Evolutionary conservation across 1,284 basidiomycete species (phyloP), one percentile per base, ranked within the genome.

Genomic region (Cryptococcus depauperatus): DNA sequence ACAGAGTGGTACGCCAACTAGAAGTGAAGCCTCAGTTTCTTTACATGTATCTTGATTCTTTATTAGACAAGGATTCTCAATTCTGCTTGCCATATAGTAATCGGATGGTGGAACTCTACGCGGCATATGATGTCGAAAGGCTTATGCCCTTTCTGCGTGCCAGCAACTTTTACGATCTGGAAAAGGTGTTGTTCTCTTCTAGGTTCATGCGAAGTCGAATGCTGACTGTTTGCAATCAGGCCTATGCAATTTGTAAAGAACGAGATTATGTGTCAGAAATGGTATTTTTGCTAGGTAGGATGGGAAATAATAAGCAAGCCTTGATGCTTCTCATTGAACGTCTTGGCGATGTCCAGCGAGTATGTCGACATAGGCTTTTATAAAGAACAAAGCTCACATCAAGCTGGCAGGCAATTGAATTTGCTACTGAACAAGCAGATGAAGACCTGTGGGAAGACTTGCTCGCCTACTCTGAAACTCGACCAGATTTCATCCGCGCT

Each of bases 361-460:
- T 84, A 61, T 48, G 78, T 69, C 19, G 22, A 35, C 11, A 43
- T n/a, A 4, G 13, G 14, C 7, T 13, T 11, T n/a, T 11, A 14
- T 29, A n/a, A 28, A 11, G n/a, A 41, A 22, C 23, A 5, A 6
- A 35, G 23, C 44, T 50, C 25, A 57, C 37, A 18, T 29, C 29
- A 10, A 21, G 7, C 11, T 32, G 23, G 30, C 11, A 89, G 85
- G 92, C 93, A 1, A 97, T 99, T 58, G 92, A 96, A 50, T 99
- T 99, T 63, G 93, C 92, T 0, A 93, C 93, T 62, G 92, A 97
- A 66, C 93, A 97, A 68, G 85, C 84, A 48, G 95, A 98, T 58
- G 83, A 91, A 54, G 95, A 98, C 66, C 79, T 99, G 0, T 99
- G 95, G 95, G 93, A 97, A 61, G 91, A 96, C 65, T 76, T 99